Base-by-base conservation (phyloP, 169 alveolate genomes). In the Condylostoma magnum region DNA sequence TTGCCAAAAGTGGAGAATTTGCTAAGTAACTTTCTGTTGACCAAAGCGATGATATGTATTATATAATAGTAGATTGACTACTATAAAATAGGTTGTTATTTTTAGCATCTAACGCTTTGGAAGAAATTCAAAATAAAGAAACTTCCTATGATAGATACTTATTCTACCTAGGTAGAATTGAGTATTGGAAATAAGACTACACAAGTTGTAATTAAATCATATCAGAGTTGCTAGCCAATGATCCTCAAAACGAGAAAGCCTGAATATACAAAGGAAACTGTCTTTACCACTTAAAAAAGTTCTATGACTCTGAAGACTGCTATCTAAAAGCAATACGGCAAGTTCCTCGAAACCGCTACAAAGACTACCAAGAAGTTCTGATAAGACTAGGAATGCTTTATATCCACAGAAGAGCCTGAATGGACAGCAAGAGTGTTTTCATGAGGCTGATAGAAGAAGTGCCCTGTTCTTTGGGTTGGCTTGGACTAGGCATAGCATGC, bases 351-450 rank as follows among this genome's bases (percentile, higher is more conserved):
- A 41, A 66, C 27, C 22, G 34, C 43, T 46, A 15, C 15, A 12
- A 66, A 6, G 67, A 43, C 10, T 2, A 27, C 68, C 1, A 25
- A 34, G 25, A 30, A 34, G 56, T 82, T 57, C 48, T 69, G 4
- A 47, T 70, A 6, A 73, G 86, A 69, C 72, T 88, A 28, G 94
- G 94, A 12, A 47, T 44, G 1, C 47, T 78, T n/a, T 84, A 79
- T 58, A 55, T 79, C 18, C 47, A 67, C 2, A 36, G 68, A 31
- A 56, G 84, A 55, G 79, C 72, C 34, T 81, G 84, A 84, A 58
- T 43, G 31, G 89, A 81, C 25, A 87, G 89, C 5, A 58, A 74
- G 48, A 55, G 67, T 2, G 76, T 88, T 27, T 84, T 82, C 57
- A 47, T 53, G 18, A 79, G 75, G 51, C 79, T 84, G 44, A 57